Evolutionary conservation across 805 yeast species (phyloP), one percentile per base, ranked within the genome.

Genomic region (Tetrapisispora nanseiensis): DNA sequence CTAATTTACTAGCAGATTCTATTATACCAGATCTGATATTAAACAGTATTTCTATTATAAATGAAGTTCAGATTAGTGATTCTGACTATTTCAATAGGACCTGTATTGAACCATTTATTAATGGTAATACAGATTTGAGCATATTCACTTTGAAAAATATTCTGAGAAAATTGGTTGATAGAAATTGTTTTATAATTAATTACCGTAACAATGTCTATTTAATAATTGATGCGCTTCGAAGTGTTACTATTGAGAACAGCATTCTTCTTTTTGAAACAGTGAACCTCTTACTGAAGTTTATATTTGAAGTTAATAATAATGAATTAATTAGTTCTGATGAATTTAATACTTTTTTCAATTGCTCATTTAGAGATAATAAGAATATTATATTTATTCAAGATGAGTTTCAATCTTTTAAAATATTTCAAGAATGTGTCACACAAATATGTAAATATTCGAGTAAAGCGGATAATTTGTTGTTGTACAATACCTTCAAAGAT

Each of bases 21-120:
- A 69, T 80, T 23, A 80, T 78, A 57, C 62, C 64, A 7, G 49
- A 58, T 15, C 65, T 69, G 40, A 54, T 57, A 1, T 49, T 65
- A 44, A 69, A 68, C 44, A 62, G 69, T 4, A 51, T 69, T 20
- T 69, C 20, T 20, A 27, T 28, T 11, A 33, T 30, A 20, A 33
- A 31, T 28, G 21, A 21, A 10, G 21, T 12, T 22, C 35, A 37
- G 30, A 11, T 22, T 2, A 15, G 31, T 10, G 40, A 37, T 22
- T 4, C 3, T 11, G 7, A 30, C 16, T 37, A 29, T 18, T 30
- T 37, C n/a, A 22, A 37, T 22, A 22, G 11, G 7, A 12, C 15
- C 8, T 18, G 31, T 11, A 13, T 32, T 18, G 28, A 32, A 8
- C 6, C 6, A 27, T 18, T 37, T 13, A 37, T 37, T 6, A 19